A percentile compares a stretch with the other conserved stretches of the same genome.
Conservation (phyloP, 495 filamentous ascomycete species). For the Trichoderma virens region DNA sequence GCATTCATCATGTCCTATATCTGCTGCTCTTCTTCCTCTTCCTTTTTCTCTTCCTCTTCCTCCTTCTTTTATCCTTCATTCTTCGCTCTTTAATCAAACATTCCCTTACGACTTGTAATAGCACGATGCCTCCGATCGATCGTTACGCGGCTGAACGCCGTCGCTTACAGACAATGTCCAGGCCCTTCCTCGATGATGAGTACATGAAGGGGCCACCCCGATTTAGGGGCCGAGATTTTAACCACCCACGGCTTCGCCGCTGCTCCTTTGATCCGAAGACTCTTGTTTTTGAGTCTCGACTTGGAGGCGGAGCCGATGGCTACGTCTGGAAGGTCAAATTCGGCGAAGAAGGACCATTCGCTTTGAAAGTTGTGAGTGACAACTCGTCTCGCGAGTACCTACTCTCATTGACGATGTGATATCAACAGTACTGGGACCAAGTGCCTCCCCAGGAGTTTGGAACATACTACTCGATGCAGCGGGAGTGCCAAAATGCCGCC, state of each 20-base stretch:
- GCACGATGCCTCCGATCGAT: neutral
- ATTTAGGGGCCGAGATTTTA: neutral
- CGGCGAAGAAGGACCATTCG: conserved; percentile 7
- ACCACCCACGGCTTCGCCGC: neutral
- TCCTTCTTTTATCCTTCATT: neutral
- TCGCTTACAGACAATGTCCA: neutral
- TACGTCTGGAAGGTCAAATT: conserved; percentile 8
- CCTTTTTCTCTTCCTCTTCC: neutral
- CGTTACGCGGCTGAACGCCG: neutral
- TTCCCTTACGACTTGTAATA: neutral
- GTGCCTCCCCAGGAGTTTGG: neutral
- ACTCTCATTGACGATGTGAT: neutral
- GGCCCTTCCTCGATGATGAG: neutral
- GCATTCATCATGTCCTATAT: neutral
- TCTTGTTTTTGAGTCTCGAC: neutral
- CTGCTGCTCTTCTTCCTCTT: neutral
- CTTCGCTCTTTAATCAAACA: neutral
- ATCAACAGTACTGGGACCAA: neutral
- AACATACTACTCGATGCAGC: conserved; percentile 1
- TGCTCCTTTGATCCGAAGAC: neutral
- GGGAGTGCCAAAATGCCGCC: conserved; percentile 9
- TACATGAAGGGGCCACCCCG: neutral
- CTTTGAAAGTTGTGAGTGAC: conserved; percentile 5
- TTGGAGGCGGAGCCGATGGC: neutral
- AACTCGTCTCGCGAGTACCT: neutral